Base-by-base conservation (phyloP, 306 rosid species). In the Pyrus betulifolia region DNA sequence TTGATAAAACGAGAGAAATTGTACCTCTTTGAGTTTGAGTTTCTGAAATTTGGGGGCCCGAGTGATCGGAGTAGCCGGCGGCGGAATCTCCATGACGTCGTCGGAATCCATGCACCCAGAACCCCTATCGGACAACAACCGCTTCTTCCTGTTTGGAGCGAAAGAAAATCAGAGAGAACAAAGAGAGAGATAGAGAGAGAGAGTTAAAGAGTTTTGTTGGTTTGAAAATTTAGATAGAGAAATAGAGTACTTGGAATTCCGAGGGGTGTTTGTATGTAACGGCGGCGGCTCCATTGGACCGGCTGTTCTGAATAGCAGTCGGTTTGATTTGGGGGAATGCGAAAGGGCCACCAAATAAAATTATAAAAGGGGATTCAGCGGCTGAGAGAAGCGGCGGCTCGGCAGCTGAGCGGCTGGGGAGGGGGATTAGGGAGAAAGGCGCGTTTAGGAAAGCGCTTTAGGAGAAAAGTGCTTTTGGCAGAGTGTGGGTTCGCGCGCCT, bases 61-160 rank as follows among this genome's bases (percentile, higher is more conserved):
- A 18, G 21, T 66, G 30, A 76, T 67, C 67, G 74, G 57, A 66
- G 55, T 51, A 51, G 55, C 55, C 55, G 69, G 76, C 35, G 93
- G 87, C 5, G 86, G 69, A 55, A 84, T 73, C 80, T 81, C 89
- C 22, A 88, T 45, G 13, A 86, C 86, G 27, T 88, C 93, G 61
- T 88, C 93, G 59, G 88, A 72, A 73, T 91, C 92, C 89, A 87
- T 82, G 59, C 76, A 65, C 19, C n/a, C 68, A 57, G 84, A 83
- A 74, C 38, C 63, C 65, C 74, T 70, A 4, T 70, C 81, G 8
- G 83, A 76, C 66, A 31, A 55, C 22, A 46, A 31, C 4, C 67
- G 78, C 72, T 67, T 70, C 82, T 67, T 70, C 82, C 96, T 86
- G 85, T 72, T 70, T 78, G 63, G 71, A 76, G 31, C 75, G 58